These are phyloP conservation scores for Chrysoporthe cubensis DNA, from an alignment of 2,329 filamentous ascomycete genomes.

Conservation along the genomic window DNA sequence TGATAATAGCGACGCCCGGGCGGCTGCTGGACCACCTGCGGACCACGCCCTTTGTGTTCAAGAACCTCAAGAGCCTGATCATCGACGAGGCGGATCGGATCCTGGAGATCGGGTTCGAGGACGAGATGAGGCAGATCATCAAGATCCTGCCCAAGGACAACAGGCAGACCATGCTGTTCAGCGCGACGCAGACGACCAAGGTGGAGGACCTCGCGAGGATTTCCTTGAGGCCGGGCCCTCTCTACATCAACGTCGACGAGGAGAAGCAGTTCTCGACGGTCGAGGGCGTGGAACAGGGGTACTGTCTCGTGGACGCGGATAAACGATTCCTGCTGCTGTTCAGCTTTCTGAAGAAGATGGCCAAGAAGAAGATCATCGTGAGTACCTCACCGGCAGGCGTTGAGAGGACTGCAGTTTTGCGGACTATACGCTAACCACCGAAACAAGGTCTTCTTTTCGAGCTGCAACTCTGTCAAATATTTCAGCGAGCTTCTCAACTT, in stretches of 20 bases:
- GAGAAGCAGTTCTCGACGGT: conserved; percentile 89
- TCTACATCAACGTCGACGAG: conserved; percentile 97
- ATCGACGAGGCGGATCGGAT: conserved; percentile 98
- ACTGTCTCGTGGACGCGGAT: conserved; percentile 90
- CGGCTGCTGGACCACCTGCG: conserved; percentile 91
- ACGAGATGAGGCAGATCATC: conserved; percentile 96
- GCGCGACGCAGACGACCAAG: conserved; percentile 96
- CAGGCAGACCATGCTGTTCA: conserved; percentile 97
- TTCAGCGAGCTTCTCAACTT: conserved; percentile 96
- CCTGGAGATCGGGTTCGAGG: conserved; percentile 96
- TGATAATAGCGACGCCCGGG: conserved; percentile 92
- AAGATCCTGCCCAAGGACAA: conserved; percentile 88
- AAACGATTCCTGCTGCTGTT: conserved; percentile 93
- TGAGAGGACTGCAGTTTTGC: neutral
- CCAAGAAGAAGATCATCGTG: conserved; percentile 96
- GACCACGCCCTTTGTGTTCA: conserved; percentile 90
- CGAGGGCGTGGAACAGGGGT: conserved; percentile 92
- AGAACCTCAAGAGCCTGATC: conserved; percentile 88
- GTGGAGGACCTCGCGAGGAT: conserved; percentile 96
- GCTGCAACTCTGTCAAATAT: conserved; percentile 93
- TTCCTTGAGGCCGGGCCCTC: conserved; percentile 84
- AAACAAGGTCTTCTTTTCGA: conserved; percentile 78
- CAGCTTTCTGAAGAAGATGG: conserved; percentile 88
- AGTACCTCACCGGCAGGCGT: neutral
- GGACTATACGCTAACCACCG: neutral